Percentiles rank a stretch among this genome's conserved stretches.
phyloP scores from a whole-genome alignment of 2,329 filamentous ascomycete species.

The Atkinsonella texensis region DNA sequence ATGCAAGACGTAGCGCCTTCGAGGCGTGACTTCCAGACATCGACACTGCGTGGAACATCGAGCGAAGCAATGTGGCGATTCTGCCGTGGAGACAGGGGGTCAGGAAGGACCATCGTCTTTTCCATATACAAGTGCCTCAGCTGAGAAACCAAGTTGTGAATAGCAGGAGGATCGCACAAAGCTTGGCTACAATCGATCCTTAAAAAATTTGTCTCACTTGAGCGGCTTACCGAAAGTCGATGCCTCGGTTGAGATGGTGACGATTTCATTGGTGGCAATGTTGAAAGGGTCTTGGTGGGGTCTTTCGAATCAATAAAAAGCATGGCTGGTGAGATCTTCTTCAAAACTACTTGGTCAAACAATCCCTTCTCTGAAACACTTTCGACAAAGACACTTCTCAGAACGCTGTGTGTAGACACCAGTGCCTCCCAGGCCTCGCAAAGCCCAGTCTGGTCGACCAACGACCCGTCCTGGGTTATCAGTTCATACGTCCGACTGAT shows the following conservation, averaged over 20 bases:
- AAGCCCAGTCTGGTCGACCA: conserved; percentile 31
- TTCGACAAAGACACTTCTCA: conserved; percentile 40
- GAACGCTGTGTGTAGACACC: conserved; percentile 29
- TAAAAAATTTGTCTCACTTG: conserved; percentile 29
- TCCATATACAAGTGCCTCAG: conserved; percentile 32
- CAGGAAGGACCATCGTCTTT: conserved; percentile 16
- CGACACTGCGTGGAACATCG: conserved; percentile 23
- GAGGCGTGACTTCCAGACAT: conserved; percentile 34
- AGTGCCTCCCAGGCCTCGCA: conserved; percentile 39
- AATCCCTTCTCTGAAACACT: conserved; percentile 35
- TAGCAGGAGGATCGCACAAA: conserved; percentile 35
- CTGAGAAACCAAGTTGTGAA: conserved; percentile 34
- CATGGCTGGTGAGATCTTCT: conserved; percentile 36
- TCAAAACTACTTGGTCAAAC: conserved; percentile 38
- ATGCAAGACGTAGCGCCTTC: conserved; percentile 27
- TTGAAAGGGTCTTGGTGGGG: conserved; percentile 25
- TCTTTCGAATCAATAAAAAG: conserved; percentile 36
- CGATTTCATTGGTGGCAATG: conserved; percentile 28
- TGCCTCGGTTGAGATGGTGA: conserved; percentile 32
- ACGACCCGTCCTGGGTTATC: conserved; percentile 21
- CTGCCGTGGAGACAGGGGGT: conserved; percentile 14
- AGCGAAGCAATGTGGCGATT: conserved; percentile 16
- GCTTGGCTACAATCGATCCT: conserved; percentile 40
- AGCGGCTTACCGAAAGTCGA: conserved; percentile 37
- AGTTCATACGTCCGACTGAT: conserved; percentile 37